These are phyloP conservation scores for Suhomyces atakaporum DNA, from an alignment of 1,139 yeast species.

Conservation along the genomic window DNA sequence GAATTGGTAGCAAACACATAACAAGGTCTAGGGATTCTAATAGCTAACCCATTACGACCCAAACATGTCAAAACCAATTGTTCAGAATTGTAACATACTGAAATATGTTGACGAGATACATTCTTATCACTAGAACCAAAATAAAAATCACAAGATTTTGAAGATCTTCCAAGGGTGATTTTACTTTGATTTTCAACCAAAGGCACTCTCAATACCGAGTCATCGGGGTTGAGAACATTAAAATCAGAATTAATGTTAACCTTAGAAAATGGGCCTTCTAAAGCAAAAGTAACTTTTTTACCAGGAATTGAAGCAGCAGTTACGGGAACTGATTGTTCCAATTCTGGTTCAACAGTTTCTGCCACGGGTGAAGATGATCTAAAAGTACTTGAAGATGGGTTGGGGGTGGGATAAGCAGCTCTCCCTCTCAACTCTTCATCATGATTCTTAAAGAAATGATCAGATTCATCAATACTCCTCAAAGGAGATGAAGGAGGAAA, in stretches of 20 bases:
- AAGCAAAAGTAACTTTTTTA: conserved; percentile 14
- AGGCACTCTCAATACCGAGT: conserved; percentile 40
- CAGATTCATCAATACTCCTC: conserved; percentile 30
- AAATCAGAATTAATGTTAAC: conserved; percentile 34
- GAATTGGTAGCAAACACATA: conserved; percentile 32
- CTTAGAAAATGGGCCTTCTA: conserved; percentile 11
- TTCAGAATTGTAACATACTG: conserved; percentile 27
- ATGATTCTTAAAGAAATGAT: conserved; percentile 19
- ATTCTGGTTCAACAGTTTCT: conserved; percentile 11
- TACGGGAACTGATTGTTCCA: too few relatives aligned
- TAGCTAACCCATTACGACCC: conserved; percentile 71
- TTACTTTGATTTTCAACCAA: conserved; percentile 25
- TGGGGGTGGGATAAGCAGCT: conserved; percentile 51
- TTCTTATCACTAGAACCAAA: conserved; percentile 56
- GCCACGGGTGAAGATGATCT: conserved; percentile 46
- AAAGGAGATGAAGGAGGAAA: conserved; percentile 72
- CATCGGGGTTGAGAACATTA: conserved; percentile 43
- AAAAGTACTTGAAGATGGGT: conserved; percentile 56
- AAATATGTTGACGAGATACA: conserved; percentile 69
- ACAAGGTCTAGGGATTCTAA: conserved; percentile 57
- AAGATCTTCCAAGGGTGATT: conserved; percentile 62
- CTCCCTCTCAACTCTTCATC: conserved; percentile 24
- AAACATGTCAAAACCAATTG: conserved; percentile 52
- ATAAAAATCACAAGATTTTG: conserved; percentile 60
- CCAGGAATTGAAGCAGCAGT: conserved; percentile 7